Conservation (phyloP, 106 monocot species). For the Dendrobium huoshanense region DNA sequence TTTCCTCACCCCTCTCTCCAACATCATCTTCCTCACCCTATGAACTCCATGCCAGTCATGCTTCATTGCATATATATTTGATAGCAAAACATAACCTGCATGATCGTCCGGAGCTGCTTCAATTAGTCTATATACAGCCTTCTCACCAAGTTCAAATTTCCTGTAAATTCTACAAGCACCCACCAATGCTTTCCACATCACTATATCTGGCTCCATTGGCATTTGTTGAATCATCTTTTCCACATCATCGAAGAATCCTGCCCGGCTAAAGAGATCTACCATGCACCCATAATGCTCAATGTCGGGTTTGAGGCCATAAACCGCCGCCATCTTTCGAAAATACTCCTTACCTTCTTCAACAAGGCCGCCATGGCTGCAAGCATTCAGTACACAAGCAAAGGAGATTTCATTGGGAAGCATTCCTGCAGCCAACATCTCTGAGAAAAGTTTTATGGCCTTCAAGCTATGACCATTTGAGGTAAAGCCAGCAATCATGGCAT, state of each 20-base stretch:
- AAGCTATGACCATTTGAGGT: constrained; percentile 34
- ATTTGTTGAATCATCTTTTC: constrained; percentile 39
- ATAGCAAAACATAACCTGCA: constrained; percentile 51
- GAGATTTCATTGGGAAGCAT: constrained; percentile 42
- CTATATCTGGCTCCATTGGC: constrained; percentile 57
- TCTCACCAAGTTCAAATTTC: constrained; percentile 43
- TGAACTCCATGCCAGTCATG: constrained; percentile 45
- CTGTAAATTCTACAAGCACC: constrained; percentile 44
- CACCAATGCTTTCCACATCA: constrained; percentile 55
- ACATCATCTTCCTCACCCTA: constrained; percentile 6
- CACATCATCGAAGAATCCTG: constrained; percentile 39
- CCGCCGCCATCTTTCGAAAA: constrained; percentile 34
- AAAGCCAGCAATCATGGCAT: constrained; percentile 50
- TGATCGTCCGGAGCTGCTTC: constrained; percentile 40
- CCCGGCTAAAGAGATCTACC: constrained; percentile 57
- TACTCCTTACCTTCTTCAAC: constrained; percentile 26
- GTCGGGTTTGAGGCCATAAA: constrained; percentile 43
- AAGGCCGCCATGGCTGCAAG: constrained; percentile 62
- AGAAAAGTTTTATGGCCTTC: constrained; percentile 30
- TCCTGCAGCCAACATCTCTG: constrained; percentile 20
- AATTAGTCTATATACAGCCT: constrained; percentile 42
- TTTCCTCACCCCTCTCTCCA: constrained; percentile 47
- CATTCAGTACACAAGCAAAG: constrained; percentile 44
- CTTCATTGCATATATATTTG: constrained; percentile 43
- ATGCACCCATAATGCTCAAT: constrained; percentile 65